Evolutionary conservation across 1,284 basidiomycete genomes (phyloP).

Genomic region (Rhodotorula sp.): DNA sequence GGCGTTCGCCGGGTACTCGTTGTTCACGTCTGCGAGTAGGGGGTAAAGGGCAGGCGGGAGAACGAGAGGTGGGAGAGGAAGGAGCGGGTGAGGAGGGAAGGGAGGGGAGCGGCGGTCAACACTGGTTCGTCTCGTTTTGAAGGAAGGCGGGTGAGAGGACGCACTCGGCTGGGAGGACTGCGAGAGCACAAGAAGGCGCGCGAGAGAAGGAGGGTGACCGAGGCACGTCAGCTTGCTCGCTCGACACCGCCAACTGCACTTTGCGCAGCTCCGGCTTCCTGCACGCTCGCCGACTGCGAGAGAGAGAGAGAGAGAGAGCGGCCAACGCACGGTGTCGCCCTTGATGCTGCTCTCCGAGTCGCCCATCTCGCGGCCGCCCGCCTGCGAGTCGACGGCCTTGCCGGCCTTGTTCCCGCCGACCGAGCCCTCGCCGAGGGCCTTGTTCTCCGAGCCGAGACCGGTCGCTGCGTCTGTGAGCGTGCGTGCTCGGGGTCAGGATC

Average conservation of each 20-base stretch:
- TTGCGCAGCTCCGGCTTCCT: no score
- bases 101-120: background rate
- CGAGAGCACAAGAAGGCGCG: background rate
- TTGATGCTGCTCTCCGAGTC: conserved; percentile 27
- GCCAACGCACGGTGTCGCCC: conserved; percentile 35
- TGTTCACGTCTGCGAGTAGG: conserved; percentile 33
- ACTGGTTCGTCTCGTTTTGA: fast-evolving
- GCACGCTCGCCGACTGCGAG: background rate
- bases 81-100: background rate
- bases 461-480: conserved; percentile 16
- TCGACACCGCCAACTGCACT: background rate
- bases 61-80: no score
- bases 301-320: background rate
- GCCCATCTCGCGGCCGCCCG: conserved; percentile 33
- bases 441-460: conserved; percentile 23
- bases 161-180: conserved; percentile 38
- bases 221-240: background rate
- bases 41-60: background rate
- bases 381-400: conserved; percentile 15
- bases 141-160: background rate
- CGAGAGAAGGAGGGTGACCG: background rate
- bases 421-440: conserved; percentile 30
- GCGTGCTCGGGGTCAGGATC: background rate
- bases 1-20: conserved; percentile 32
- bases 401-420: conserved; percentile 9